phyloP scores from a whole-genome alignment of 768 basidiomycete genomes.

The Kwoniella shandongensis region DNA sequence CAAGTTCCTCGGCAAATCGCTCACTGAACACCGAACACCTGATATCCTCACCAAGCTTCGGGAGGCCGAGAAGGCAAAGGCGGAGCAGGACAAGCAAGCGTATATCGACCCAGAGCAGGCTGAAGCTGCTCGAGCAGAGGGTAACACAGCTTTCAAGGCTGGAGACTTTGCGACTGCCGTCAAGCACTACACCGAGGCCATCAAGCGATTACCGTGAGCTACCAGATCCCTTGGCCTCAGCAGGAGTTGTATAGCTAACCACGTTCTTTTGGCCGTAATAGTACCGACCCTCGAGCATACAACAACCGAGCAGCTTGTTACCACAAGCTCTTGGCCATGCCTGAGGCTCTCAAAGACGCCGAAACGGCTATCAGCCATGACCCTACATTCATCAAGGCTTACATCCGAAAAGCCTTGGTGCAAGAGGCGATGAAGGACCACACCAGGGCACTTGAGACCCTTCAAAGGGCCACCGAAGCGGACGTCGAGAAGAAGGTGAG shows the following conservation, averaged over 20 bases:
- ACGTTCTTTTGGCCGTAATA: slow-evolving; percentile 13
- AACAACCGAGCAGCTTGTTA: slow-evolving; percentile 98
- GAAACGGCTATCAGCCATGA: slow-evolving; percentile 91
- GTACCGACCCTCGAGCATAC: slow-evolving; percentile 79
- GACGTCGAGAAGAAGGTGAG: slow-evolving; percentile 70
- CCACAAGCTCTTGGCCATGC: slow-evolving; percentile 87
- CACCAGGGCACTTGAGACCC: slow-evolving; percentile 77
- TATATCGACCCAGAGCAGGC: slow-evolving; percentile 86
- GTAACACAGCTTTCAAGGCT: slow-evolving; percentile 79
- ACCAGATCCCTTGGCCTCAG: no score
- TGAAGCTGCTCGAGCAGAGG: slow-evolving; percentile 81
- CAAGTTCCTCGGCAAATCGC: slow-evolving; percentile 88
- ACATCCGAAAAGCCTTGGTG: slow-evolving; percentile 87
- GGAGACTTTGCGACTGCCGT: slow-evolving; percentile 91
- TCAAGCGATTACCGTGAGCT: slow-evolving; percentile 82
- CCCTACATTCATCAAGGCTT: slow-evolving; percentile 87
- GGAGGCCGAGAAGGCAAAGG: slow-evolving; percentile 71
- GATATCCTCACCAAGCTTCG: slow-evolving; percentile 87
- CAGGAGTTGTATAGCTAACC: no score
- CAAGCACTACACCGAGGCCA: slow-evolving; percentile 88
- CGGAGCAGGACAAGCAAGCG: slow-evolving; percentile 72
- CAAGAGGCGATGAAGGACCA: slow-evolving; percentile 88
- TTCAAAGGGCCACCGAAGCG: slow-evolving; percentile 71
- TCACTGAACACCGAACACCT: slow-evolving; percentile 94
- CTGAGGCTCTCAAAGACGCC: slow-evolving; percentile 94